phyloP scores from a whole-genome alignment of 495 filamentous ascomycete genomes.

The Immersiella caudata region DNA sequence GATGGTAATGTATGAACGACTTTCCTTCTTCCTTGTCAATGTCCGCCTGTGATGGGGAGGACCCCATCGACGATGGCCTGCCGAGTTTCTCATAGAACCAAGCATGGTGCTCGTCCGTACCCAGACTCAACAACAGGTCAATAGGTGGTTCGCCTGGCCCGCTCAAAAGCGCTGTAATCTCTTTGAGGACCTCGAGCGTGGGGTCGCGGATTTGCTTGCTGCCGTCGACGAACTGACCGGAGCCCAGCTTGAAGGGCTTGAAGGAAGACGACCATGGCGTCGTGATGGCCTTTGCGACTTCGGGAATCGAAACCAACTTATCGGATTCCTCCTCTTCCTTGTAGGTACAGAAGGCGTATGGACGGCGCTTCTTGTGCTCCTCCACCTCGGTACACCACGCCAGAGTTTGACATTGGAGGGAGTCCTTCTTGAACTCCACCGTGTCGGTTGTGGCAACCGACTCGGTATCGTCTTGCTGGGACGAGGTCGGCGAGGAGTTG shows the following conservation, averaged over 20 bases:
- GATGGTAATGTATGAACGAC: slow-evolving; percentile 34
- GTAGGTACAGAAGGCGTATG: slow-evolving; percentile 41
- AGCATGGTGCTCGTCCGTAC: slow-evolving; percentile 39
- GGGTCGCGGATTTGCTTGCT: slow-evolving; percentile 41
- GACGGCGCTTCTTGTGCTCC: slow-evolving; percentile 24
- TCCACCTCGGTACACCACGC: slow-evolving; percentile 41
- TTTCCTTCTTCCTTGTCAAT: slow-evolving; percentile 25
- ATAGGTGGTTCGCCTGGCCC: slow-evolving; percentile 28
- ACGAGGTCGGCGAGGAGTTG: slow-evolving; percentile 13
- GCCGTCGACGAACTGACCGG: slow-evolving; percentile 39
- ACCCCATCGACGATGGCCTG: slow-evolving; percentile 1
- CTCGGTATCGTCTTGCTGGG: slow-evolving; percentile 11
- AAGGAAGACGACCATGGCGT: slow-evolving; percentile 33
- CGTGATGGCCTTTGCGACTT: slow-evolving; percentile 41
- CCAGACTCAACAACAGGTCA: slow-evolving; percentile 34
- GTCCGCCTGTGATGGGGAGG: slow-evolving; percentile 8
- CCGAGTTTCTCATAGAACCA: slow-evolving; percentile 39
- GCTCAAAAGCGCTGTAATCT: slow-evolving; percentile 32
- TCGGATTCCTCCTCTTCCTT: slow-evolving; percentile 31
- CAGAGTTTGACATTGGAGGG: slow-evolving; percentile 37
- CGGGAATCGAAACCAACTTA: slow-evolving; percentile 34
- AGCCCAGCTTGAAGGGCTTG: slow-evolving; percentile 41
- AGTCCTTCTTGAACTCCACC: slow-evolving; percentile 32
- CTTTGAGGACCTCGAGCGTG: slow-evolving; percentile 36
- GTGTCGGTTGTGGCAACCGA: slow-evolving; percentile 7